Evolutionary conservation across 1,284 basidiomycete species (phyloP).

Genomic region (Xanthoconium separans): DNA sequence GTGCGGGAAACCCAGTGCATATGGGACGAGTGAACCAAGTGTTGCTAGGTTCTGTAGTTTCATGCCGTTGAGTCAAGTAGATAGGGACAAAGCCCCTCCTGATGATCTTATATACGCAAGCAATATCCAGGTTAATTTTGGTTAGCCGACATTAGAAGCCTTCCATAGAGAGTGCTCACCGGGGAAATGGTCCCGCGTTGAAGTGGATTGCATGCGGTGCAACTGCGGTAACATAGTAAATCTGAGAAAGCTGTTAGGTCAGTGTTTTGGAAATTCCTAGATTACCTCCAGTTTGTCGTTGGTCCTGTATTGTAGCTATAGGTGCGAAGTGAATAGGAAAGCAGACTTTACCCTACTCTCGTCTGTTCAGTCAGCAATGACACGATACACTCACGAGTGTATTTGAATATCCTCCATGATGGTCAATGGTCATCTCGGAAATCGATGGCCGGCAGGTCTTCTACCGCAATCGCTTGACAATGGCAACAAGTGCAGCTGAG

Average conservation of each 20-base stretch:
- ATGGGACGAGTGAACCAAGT: conserved; percentile 8
- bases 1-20: conserved; percentile 13
- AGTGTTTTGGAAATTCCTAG: not conserved
- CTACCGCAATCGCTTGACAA: no score
- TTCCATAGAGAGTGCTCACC: not conserved
- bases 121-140: not conserved
- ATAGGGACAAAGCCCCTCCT: not conserved
- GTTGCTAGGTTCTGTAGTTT: conserved; percentile 10
- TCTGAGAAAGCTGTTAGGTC: not conserved
- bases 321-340: no score
- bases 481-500: no score
- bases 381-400: no score
- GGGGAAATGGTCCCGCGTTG: not conserved
- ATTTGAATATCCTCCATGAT: no score
- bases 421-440: no score
- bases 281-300: not conserved
- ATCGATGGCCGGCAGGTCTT: no score
- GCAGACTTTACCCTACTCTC: no score
- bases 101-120: conserved; percentile 14
- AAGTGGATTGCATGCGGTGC: not conserved
- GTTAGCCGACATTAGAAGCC: not conserved
- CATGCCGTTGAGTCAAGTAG: conserved; percentile 1
- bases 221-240: not conserved
- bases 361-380: no score
- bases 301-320: no score